Percentiles rank a stretch among this genome's conserved stretches.
These are phyloP conservation scores for Misopates orontium DNA, from an alignment of 257 asterid genomes.

Conservation along the genomic window DNA sequence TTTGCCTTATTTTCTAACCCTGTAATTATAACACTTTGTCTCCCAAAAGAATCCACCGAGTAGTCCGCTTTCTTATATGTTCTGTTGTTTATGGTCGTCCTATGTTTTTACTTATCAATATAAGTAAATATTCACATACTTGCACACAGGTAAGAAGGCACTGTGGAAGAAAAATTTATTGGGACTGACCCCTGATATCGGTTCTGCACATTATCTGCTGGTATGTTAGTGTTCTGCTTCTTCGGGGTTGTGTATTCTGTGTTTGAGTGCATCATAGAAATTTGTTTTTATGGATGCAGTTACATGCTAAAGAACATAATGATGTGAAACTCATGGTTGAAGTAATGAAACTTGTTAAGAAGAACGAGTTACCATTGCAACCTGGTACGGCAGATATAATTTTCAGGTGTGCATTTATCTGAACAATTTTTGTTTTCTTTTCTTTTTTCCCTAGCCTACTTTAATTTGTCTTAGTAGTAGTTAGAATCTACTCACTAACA, in stretches of 20 bases:
- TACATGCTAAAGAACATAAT: conserved; percentile 70
- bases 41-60: not conserved
- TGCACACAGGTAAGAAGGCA: conserved; percentile 63
- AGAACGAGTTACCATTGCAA: conserved; percentile 68
- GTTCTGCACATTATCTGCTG: conserved; percentile 83
- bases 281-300: conserved; percentile 54
- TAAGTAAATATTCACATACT: conserved; percentile 15
- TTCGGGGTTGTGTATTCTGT: conserved; percentile 17
- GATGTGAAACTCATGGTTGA: conserved; percentile 71
- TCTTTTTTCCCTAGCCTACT: not conserved
- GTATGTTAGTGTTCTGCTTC: conserved; percentile 36
- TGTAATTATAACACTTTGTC: conserved; percentile 10
- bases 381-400: conserved; percentile 87
- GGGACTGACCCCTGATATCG: conserved; percentile 77
- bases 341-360: conserved; percentile 66
- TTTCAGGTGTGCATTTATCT: conserved; percentile 52
- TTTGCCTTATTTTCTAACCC: not conserved
- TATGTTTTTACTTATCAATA: not conserved
- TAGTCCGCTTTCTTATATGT: not conserved
- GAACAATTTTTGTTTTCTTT: not conserved
- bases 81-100: conserved; percentile 15
- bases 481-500: not conserved
- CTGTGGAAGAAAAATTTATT: conserved; percentile 70
- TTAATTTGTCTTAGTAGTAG: not conserved
- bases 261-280: conserved; percentile 14